A percentile compares a stretch with the other conserved stretches of the same genome.
These are phyloP conservation scores for Pythium rhizo-oryzae DNA, from an alignment of 352 stramenopile species.

Conservation along the genomic window DNA sequence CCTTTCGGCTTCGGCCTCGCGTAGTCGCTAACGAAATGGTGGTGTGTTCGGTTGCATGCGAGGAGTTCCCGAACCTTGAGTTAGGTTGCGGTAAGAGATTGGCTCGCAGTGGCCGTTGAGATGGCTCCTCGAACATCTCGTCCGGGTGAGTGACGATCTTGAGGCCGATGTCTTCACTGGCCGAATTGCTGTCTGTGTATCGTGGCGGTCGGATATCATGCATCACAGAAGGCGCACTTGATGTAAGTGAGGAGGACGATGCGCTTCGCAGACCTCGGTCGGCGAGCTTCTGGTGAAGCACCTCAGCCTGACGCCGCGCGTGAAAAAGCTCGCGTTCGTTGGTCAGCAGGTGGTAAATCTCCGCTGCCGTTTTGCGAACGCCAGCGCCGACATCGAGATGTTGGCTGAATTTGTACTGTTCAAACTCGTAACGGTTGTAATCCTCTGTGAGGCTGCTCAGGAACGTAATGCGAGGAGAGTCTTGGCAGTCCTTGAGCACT, in stretches of 20 bases:
- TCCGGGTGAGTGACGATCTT: constrained; percentile 53
- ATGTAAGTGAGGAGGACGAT: constrained; percentile 25
- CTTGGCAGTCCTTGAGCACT: constrained; percentile 63
- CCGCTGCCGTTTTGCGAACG: constrained; percentile 58
- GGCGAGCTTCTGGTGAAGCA: constrained; percentile 60
- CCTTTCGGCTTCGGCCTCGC: neutral
- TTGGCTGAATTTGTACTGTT: constrained; percentile 77
- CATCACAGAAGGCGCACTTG: neutral
- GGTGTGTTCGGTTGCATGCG: neutral
- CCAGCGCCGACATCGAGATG: constrained; percentile 66
- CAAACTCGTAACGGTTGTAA: constrained; percentile 78
- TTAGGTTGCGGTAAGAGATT: neutral
- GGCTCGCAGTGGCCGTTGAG: neutral
- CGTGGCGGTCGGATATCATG: constrained; percentile 15
- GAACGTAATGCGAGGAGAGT: constrained; percentile 46
- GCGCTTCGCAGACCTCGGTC: constrained; percentile 44
- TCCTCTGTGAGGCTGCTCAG: constrained; percentile 45
- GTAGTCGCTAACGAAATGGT: neutral
- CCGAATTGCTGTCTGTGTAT: constrained; percentile 44
- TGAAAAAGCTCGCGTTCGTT: constrained; percentile 57
- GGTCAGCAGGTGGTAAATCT: constrained; percentile 51
- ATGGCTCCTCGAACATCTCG: constrained; percentile 28
- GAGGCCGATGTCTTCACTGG: constrained; percentile 40
- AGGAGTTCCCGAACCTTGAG: neutral
- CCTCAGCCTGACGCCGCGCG: constrained; percentile 46